A percentile compares a stretch with the other conserved stretches of the same genome.
Conservation (phyloP, 208 protist species). For the Blastocrithidia nonstop region DNA sequence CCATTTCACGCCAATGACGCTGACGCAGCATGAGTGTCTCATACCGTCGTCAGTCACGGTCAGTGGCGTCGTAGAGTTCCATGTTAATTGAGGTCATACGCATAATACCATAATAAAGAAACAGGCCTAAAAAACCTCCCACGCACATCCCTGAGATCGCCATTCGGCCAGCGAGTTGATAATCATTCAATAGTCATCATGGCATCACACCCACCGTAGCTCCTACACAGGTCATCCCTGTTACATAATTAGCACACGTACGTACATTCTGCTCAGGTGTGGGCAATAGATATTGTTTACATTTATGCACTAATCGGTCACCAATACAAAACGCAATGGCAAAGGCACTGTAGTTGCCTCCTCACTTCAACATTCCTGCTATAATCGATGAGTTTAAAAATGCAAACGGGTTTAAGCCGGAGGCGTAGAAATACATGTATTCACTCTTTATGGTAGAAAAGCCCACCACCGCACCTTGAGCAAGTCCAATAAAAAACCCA, state of each 20-base stretch:
- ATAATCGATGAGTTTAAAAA: constrained; percentile 75
- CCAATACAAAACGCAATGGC: constrained; percentile 53
- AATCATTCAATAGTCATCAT: constrained; percentile 77
- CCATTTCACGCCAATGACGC: constrained; percentile 37
- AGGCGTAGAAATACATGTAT: constrained; percentile 66
- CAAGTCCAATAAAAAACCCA: constrained; percentile 61
- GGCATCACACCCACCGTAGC: constrained; percentile 65
- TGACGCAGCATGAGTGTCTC: constrained; percentile 69
- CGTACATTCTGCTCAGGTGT: constrained; percentile 42
- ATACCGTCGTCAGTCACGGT: constrained; percentile 61
- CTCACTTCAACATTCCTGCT: constrained; percentile 72
- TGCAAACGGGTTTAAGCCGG: constrained; percentile 58
- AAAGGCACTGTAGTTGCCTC: constrained; percentile 51
- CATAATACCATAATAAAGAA: constrained; percentile 31
- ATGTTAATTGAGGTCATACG: constrained; percentile 61
- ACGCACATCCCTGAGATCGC: constrained; percentile 35
- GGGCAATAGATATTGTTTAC: constrained; percentile 32
- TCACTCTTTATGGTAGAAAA: constrained; percentile 67
- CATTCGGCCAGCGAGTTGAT: constrained; percentile 34
- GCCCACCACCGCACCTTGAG: constrained; percentile 42
- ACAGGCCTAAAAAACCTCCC: constrained; percentile 43
- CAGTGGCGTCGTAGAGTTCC: constrained; percentile 39
- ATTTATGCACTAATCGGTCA: constrained; percentile 27
- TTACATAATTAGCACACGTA: constrained; percentile 55
- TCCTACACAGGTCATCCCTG: constrained; percentile 50